phyloP scores from a whole-genome alignment of 2,329 filamentous ascomycete genomes.

The Dissoconium aciculare region DNA sequence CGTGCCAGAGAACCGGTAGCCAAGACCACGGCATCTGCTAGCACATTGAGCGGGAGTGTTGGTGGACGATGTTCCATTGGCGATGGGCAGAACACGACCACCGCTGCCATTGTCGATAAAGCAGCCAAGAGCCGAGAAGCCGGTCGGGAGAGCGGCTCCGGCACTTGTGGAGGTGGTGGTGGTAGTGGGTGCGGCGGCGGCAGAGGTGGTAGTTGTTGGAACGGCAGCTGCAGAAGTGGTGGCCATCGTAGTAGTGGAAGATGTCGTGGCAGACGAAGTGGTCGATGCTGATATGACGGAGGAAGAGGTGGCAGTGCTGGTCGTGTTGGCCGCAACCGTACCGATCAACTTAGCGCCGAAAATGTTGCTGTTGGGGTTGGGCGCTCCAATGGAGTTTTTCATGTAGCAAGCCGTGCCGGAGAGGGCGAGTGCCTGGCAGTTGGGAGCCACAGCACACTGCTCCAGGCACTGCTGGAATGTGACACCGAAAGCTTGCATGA shows the following conservation, averaged over 20 bases:
- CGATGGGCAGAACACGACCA: conserved; percentile 13
- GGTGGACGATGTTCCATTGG: conserved; percentile 9
- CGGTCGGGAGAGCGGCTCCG: conserved; percentile 7
- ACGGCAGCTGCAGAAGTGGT: neutral
- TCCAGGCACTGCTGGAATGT: conserved; percentile 15
- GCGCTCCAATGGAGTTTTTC: conserved; percentile 17
- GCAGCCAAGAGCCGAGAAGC: conserved; percentile 17
- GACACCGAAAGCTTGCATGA: conserved; percentile 9
- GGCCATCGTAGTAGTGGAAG: neutral
- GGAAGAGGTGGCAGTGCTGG: neutral
- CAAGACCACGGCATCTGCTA: conserved; percentile 13
- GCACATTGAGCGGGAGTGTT: conserved; percentile 16
- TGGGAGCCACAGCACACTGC: conserved; percentile 10
- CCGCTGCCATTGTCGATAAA: conserved; percentile 14
- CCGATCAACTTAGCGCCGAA: conserved; percentile 18
- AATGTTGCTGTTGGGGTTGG: conserved; percentile 12
- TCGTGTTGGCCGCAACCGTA: neutral
- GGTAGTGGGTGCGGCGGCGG: conserved; percentile 1
- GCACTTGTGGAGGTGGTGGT: conserved; percentile 4
- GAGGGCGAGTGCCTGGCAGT: conserved; percentile 16
- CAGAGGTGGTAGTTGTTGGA: neutral
- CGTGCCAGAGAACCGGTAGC: conserved; percentile 20
- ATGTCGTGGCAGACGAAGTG: neutral
- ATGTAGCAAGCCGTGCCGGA: conserved; percentile 12
- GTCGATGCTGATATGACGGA: neutral